phyloP scores from a whole-genome alignment of 2,329 filamentous ascomycete genomes.

The Cordyceps pruinosa region DNA sequence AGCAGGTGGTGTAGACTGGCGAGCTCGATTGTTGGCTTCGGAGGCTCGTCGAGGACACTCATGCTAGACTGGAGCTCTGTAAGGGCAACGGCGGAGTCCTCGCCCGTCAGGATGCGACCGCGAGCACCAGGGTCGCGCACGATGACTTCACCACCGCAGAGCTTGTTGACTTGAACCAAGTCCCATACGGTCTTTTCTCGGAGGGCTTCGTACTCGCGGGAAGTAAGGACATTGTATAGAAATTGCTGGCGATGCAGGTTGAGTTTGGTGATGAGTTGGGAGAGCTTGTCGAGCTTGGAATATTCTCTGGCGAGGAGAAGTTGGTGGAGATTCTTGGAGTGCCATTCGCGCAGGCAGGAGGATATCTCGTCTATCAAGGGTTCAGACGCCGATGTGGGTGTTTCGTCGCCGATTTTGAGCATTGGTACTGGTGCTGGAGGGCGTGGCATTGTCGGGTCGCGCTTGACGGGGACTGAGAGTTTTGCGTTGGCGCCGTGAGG shows the following conservation, averaged over 20 bases:
- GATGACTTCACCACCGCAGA: constrained; percentile 89
- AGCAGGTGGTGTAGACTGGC: constrained; percentile 73
- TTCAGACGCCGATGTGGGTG: constrained; percentile 79
- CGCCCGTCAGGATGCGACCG: constrained; percentile 79
- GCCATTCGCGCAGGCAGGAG: constrained; percentile 94
- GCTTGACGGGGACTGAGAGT: constrained; percentile 43
- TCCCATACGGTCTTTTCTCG: constrained; percentile 94
- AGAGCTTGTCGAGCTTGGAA: constrained; percentile 70
- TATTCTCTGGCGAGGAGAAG: constrained; percentile 80
- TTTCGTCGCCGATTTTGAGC: constrained; percentile 96
- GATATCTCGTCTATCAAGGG: constrained; percentile 96
- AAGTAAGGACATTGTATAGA: constrained; percentile 87
- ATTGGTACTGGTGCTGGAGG: constrained; percentile 92
- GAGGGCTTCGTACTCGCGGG: constrained; percentile 70
- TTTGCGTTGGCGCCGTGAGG: constrained; percentile 34
- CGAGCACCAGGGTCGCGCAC: constrained; percentile 80
- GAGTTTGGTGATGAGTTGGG: constrained; percentile 71
- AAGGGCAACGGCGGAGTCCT: constrained; percentile 88
- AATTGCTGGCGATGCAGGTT: constrained; percentile 84
- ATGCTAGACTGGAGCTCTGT: constrained; percentile 91
- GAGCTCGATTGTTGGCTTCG: constrained; percentile 58
- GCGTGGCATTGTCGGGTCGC: constrained; percentile 63
- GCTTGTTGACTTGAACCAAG: constrained; percentile 86
- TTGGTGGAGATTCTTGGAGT: constrained; percentile 93
- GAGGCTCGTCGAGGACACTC: constrained; percentile 84